Conservation (phyloP, 371 early-diverging fungal species). For the Mucor racemosus region DNA sequence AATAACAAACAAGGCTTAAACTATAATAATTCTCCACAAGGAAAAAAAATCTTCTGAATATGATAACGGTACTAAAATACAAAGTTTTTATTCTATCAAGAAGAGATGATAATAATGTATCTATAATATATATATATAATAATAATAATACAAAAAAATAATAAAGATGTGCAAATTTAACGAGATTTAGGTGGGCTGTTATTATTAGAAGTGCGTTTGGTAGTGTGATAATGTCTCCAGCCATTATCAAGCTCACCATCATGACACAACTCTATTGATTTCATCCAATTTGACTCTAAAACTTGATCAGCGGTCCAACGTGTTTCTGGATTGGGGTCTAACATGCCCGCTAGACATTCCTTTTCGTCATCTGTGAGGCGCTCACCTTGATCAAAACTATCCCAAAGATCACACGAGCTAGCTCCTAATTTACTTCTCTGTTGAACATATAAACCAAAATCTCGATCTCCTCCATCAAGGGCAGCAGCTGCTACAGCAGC, state of each 20-base stretch:
- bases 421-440: constrained; percentile 22
- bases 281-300: constrained; percentile 52
- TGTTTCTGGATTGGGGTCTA: constrained; percentile 54
- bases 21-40: neutral
- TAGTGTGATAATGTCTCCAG: constrained; percentile 46
- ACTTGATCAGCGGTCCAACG: constrained; percentile 53
- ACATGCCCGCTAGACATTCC: constrained; percentile 47
- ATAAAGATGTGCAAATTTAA: too few relatives aligned
- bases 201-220: neutral
- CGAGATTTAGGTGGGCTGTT: neutral
- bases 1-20: neutral
- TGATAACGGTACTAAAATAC: neutral
- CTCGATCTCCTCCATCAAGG: constrained; percentile 40
- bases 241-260: constrained; percentile 48
- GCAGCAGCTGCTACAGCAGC: constrained; percentile 38
- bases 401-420: constrained; percentile 29
- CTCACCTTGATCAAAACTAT: constrained; percentile 8
- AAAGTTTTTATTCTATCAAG: neutral
- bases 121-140: constrained; percentile 5
- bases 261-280: constrained; percentile 46
- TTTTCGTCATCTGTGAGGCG: constrained; percentile 23
- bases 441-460: constrained; percentile 32
- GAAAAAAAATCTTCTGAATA: neutral
- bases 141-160: neutral
- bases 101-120: neutral